phyloP scores from a whole-genome alignment of 495 filamentous ascomycete genomes.

The Geopyxis carbonaria region DNA sequence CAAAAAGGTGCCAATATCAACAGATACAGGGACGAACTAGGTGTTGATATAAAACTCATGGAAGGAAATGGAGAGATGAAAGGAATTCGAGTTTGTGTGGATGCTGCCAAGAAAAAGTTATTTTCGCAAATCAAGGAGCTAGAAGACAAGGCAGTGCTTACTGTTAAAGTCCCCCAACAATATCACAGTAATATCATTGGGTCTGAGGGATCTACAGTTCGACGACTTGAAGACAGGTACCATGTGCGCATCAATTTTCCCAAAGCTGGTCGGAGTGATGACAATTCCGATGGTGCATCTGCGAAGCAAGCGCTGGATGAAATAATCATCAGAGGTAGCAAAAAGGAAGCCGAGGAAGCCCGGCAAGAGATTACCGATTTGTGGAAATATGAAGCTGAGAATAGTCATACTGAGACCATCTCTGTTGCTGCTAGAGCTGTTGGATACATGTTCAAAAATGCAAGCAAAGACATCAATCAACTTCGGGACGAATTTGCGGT shows the following conservation, averaged over 20 bases:
- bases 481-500: slow-evolving; percentile 66
- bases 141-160: slow-evolving; percentile 23
- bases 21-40: slow-evolving; percentile 87
- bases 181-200: slow-evolving; percentile 24
- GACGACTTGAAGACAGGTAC: slow-evolving; percentile 42
- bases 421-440: slow-evolving; percentile 76
- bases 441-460: slow-evolving; percentile 74
- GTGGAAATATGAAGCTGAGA: slow-evolving; percentile 71
- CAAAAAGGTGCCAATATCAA: slow-evolving; percentile 84
- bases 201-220: slow-evolving; percentile 20
- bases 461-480: slow-evolving; percentile 77
- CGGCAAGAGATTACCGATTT: slow-evolving; percentile 76
- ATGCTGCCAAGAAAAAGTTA: slow-evolving; percentile 40
- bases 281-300: slow-evolving; percentile 53
- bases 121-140: slow-evolving; percentile 28
- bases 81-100: slow-evolving; percentile 49
- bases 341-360: slow-evolving; percentile 75
- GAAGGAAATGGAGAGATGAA: slow-evolving; percentile 45
- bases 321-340: slow-evolving; percentile 77
- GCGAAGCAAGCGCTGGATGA: slow-evolving; percentile 74
- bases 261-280: slow-evolving; percentile 54
- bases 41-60: slow-evolving; percentile 91
- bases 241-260: slow-evolving; percentile 90
- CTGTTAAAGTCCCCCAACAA: slow-evolving; percentile 17
- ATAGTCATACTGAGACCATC: slow-evolving; percentile 58